phyloP scores from a whole-genome alignment of 179 eudicot genomes.

The Nepenthes alata region DNA sequence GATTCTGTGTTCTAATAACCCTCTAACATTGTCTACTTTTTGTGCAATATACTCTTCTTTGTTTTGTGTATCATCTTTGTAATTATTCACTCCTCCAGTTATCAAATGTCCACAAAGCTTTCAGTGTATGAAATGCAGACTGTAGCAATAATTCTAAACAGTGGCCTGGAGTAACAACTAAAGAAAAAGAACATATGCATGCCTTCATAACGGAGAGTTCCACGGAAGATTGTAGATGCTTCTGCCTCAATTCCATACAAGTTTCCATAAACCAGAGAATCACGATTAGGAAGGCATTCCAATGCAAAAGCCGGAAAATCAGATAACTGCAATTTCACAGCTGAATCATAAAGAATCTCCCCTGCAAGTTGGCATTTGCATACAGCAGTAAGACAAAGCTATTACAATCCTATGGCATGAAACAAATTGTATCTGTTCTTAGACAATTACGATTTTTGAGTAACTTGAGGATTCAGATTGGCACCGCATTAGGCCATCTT shows the following conservation, averaged over 20 bases:
- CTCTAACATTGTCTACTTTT: too few relatives aligned
- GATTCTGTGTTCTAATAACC: background rate
- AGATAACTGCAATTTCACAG: constrained; percentile 55
- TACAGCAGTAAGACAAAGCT: background rate
- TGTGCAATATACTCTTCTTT: background rate
- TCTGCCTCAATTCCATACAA: constrained; percentile 64
- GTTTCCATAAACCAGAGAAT: constrained; percentile 80
- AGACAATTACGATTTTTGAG: background rate
- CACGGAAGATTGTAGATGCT: constrained; percentile 86
- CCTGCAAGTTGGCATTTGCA: constrained; percentile 39
- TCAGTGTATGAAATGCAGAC: background rate
- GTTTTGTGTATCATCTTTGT: background rate
- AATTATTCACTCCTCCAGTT: background rate
- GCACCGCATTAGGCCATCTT: too few relatives aligned
- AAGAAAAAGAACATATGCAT: constrained; percentile 7
- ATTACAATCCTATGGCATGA: background rate
- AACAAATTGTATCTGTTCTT: background rate
- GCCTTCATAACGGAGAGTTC: constrained; percentile 94
- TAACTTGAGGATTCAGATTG: background rate
- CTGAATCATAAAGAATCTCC: constrained; percentile 73
- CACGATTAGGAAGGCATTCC: constrained; percentile 87
- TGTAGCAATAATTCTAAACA: background rate
- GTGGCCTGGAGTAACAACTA: background rate
- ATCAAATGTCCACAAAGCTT: background rate
- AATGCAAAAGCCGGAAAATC: constrained; percentile 87